These are phyloP conservation scores for Penstemon davidsonii DNA, from an alignment of 257 asterid species.

Conservation along the genomic window DNA sequence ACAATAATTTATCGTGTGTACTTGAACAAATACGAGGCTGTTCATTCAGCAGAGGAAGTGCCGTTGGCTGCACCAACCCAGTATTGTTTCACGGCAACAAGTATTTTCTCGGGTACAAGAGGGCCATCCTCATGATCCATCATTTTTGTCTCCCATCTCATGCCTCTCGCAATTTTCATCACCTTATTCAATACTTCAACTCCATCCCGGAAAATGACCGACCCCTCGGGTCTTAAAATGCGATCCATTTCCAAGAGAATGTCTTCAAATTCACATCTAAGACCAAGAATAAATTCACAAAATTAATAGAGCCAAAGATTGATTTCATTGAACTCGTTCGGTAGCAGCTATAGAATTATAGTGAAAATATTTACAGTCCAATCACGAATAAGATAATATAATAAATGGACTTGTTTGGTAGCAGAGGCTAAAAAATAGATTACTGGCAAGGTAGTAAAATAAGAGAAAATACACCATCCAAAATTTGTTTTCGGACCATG, in stretches of 20 bases:
- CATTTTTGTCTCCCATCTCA: conserved; percentile 83
- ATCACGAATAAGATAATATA: too few species aligned
- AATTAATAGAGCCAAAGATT: too few species aligned
- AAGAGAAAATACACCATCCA: neutral
- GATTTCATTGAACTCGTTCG: too few species aligned
- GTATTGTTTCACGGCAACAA: conserved; percentile 68
- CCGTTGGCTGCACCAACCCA: conserved; percentile 47
- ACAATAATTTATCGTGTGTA: neutral
- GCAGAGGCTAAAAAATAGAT: too few species aligned
- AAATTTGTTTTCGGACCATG: neutral
- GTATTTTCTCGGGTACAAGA: conserved; percentile 79
- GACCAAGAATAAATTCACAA: neutral
- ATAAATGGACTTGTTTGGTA: too few species aligned
- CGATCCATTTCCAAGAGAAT: conserved; percentile 91
- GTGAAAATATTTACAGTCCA: too few species aligned
- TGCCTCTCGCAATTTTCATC: conserved; percentile 59
- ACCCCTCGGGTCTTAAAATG: conserved; percentile 81
- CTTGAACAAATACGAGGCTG: neutral
- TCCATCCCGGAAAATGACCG: conserved; percentile 67
- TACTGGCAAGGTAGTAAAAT: too few species aligned
- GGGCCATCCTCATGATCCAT: conserved; percentile 93
- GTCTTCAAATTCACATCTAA: conserved; percentile 81
- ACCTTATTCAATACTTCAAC: conserved; percentile 77
- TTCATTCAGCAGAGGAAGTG: conserved; percentile 47
- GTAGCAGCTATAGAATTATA: too few species aligned